These are phyloP conservation scores for Rhizopus delemar DNA, from an alignment of 371 early-diverging fungal species.

Conservation along the genomic window DNA sequence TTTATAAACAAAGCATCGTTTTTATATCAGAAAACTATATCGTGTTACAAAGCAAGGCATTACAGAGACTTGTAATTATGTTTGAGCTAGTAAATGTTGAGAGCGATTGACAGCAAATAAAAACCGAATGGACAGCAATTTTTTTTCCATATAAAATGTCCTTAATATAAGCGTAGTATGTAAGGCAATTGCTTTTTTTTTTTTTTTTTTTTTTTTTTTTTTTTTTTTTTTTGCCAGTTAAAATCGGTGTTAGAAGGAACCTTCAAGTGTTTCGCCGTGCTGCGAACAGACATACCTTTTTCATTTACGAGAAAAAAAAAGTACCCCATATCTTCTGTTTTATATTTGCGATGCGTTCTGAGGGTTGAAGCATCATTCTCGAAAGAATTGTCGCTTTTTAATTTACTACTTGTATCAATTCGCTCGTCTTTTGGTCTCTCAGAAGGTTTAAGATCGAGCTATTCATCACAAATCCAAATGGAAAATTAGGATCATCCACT, in stretches of 20 bases:
- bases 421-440: not conserved
- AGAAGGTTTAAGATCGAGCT: conserved; percentile 1
- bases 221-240: conserved; percentile 2
- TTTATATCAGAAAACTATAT: too few relatives aligned
- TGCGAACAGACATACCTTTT: conserved; percentile 3
- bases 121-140: too few relatives aligned
- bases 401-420: not conserved
- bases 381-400: not conserved
- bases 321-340: conserved; percentile 1
- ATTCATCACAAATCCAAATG: conserved; percentile 1
- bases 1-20: too few relatives aligned
- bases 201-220: conserved; percentile 9
- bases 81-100: too few relatives aligned
- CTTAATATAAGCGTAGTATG: too few relatives aligned
- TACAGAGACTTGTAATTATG: too few relatives aligned
- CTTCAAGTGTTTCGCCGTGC: not conserved
- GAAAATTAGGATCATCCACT: not conserved
- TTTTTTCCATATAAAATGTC: too few relatives aligned
- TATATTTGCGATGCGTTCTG: conserved; percentile 1
- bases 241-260: conserved; percentile 4
- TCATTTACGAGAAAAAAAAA: not conserved
- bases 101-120: too few relatives aligned
- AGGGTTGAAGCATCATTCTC: conserved; percentile 1
- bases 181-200: too few relatives aligned
- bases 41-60: too few relatives aligned